Base-by-base conservation (phyloP, 1,284 basidiomycete species). In the Rhodotorula glutinis region DNA sequence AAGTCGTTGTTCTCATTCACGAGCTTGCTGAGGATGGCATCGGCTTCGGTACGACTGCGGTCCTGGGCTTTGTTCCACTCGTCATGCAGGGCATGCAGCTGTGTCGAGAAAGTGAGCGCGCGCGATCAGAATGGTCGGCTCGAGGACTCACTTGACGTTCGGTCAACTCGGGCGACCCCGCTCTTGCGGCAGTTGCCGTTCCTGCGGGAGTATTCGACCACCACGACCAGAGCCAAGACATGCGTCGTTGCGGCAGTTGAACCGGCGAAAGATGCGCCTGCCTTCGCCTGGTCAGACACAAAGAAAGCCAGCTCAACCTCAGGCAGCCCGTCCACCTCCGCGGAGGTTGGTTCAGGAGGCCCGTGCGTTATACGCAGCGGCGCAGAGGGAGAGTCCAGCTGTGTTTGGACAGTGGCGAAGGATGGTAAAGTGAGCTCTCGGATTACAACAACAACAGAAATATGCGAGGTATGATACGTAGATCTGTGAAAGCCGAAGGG, bases 1-100 rank as follows among this genome's bases (percentile, higher is more conserved):
- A 66, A 44, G 16, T 19, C 40, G 10, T 53, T 23, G n/a, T 66
- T 66, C 52, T 66, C 65, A 10, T 17, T 49, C 23, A 61, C 60
- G 30, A 66, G 52, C 8, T 27, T 41, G 19, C 25, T 38, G n/a
- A 66, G 38, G 17, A 61, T 16, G 21, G 19, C 10, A 5, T 62
- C 60, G 11, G 41, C 29, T 16, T 57, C 47, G 3, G 38, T 19
- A 23, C 46, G 49, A 19, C 57, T 56, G 44, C 43, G 27, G 3
- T 33, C 14, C 11, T 64, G 57, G 27, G 59, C 21, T 27, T 29
- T 41, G 21, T 53, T 25, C 63, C 63, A 66, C 25, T 62, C 30
- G 21, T 10, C 30, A 40, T 66, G 60, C 3, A 66, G 38, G 4
- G 33, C 56, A 43, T 54, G 21, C 4, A 66, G 52, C 60, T 66